Evolutionary conservation across 2,329 filamentous ascomycete genomes (phyloP), one percentile per base, ranked within the genome.

Genomic region (Alternaria incomplexa): DNA sequence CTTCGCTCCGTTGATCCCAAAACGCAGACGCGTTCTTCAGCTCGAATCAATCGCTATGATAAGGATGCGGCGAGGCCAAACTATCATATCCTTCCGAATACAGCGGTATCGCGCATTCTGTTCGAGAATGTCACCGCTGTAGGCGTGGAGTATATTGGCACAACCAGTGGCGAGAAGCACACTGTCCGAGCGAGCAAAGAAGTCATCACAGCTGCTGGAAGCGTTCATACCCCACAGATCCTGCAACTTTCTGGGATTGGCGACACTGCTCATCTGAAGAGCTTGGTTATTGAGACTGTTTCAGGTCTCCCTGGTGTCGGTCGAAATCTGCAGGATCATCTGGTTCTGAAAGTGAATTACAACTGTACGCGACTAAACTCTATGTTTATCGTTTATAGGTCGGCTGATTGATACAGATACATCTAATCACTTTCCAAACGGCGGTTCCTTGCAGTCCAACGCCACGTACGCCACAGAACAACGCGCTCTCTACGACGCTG

Each of bases 231-330:
- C 0, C 88, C 89, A 0, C 86, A 89, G 70, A 76, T 91, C 5
- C 81, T 91, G 3, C 88, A 90, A 65, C 79, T 89, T 2, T 89
- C 87, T 0, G 88, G 89, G 0, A 83, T 91, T 43, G 89, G 89
- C 5, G 8, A 63, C 10, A 26, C 30, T 6, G 23, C 12, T 4
- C 51, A 56, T 3, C 59, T 76, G 3, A 30, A 65, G 30, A 53
- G 11, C 2, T 58, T 68, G 8, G 66, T 62, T 10, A 70, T 77
- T 12, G 15, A 62, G 1, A 43, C 63, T 1, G 46, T 71, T 17
- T 55, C 69, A 2, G 67, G 73, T 43, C 59, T 76, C 6, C 72
- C 70, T 3, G 75, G 73, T 7, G 73, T 77, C 3, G 75, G 75
- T 2, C 58, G 63, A 22, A 77, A 77, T 45, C 57, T 74, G 40